Conservation (phyloP, 345 rosid genomes). For the Gossypium ekmanianum region DNA sequence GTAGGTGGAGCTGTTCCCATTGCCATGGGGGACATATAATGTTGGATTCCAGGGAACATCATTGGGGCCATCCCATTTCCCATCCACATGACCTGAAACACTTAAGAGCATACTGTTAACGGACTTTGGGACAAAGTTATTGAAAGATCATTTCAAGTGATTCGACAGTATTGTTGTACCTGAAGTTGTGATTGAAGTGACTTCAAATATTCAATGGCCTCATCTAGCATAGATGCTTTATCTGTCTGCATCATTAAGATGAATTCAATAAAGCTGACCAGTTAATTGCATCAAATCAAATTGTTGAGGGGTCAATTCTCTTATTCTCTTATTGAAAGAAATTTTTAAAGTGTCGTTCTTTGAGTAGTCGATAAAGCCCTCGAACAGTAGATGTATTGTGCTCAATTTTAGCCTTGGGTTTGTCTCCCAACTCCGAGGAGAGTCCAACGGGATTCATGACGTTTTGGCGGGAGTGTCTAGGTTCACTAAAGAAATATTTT, state of each 20-base stretch:
- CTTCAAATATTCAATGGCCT: slow-evolving; percentile 86
- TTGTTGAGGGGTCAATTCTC: no score
- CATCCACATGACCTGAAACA: slow-evolving; percentile 79
- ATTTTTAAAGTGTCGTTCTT: rapidly evolving
- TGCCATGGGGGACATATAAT: slow-evolving; percentile 48
- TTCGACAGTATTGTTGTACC: slow-evolving; percentile 26
- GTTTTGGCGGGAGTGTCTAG: no score
- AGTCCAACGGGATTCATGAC: no score
- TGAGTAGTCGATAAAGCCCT: no score
- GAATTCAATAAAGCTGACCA: neutral
- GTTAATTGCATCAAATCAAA: neutral
- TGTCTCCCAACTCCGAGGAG: no score
- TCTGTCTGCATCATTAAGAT: slow-evolving; percentile 55
- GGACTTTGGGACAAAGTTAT: neutral
- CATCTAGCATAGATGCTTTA: slow-evolving; percentile 92
- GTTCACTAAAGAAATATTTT: no score
- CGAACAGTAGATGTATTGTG: no score
- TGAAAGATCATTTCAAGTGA: neutral
- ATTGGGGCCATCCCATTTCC: slow-evolving; percentile 81
- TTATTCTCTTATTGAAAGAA: no score
- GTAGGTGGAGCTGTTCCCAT: slow-evolving; percentile 42
- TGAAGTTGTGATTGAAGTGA: slow-evolving; percentile 93
- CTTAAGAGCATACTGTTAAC: neutral
- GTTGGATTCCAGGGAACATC: slow-evolving; percentile 82
- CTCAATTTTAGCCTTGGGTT: no score